These are phyloP conservation scores for Hypoxylon sp. DNA, from an alignment of 2,329 filamentous ascomycete species.

Conservation along the genomic window DNA sequence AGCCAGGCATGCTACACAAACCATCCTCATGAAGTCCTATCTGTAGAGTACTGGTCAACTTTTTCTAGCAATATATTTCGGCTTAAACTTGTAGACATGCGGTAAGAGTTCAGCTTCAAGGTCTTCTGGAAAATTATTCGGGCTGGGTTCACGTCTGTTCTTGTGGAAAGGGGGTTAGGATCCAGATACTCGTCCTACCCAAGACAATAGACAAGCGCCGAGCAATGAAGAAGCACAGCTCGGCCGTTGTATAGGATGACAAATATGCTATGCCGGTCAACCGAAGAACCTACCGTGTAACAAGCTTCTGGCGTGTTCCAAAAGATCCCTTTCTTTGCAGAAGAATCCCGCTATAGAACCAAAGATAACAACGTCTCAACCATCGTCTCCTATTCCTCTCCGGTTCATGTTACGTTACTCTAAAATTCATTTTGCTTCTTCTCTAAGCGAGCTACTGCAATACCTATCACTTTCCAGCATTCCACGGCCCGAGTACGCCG, in stretches of 20 bases:
- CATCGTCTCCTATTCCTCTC: not conserved
- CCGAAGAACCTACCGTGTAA: not conserved
- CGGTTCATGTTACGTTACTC: slow-evolving; percentile 8
- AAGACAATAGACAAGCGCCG: not conserved
- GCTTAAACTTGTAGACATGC: no score
- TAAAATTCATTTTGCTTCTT: not conserved
- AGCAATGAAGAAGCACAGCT: not conserved
- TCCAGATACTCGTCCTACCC: not conserved
- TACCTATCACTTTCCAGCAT: not conserved
- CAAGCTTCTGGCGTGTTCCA: not conserved
- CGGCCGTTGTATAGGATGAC: not conserved
- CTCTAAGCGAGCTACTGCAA: not conserved
- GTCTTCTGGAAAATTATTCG: not conserved
- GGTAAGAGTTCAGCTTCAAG: not conserved
- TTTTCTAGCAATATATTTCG: no score
- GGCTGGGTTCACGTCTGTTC: not conserved
- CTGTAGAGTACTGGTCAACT: no score
- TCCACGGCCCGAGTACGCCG: not conserved
- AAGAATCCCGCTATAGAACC: not conserved
- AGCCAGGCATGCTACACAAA: no score
- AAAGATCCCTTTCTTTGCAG: not conserved
- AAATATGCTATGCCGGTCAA: not conserved
- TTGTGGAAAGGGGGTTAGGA: not conserved
- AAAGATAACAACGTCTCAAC: not conserved
- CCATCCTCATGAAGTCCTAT: no score